Base-by-base conservation (phyloP, 495 filamentous ascomycete species). In the Sordaria brevicollis region DNA sequence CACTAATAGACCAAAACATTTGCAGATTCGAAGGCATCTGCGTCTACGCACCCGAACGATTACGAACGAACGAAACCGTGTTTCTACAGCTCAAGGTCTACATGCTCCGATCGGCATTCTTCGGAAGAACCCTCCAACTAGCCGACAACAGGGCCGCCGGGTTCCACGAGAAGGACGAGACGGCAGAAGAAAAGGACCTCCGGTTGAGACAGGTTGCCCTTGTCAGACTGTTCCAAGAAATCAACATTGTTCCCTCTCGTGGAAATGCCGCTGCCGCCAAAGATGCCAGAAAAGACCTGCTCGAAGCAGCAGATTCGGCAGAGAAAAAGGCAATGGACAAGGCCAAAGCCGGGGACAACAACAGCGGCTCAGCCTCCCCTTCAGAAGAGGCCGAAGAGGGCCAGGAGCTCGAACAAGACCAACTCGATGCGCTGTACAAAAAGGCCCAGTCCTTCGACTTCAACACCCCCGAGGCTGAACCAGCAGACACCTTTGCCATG, bases 371-470 rank as follows among this genome's bases (percentile, higher is more conserved):
- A 2, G 78, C 82, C 3, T 74, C 84, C 1, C 78, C 79, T 5
- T 79, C 80, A 17, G 92, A 93, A 15, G 90, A 93, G n/a, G 81
- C 81, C 5, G 91, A 93, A 75, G 93, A 97, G 13, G 91, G 92
- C 3, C 85, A 93, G 72, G 93, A 97, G 79, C 86, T 99, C 1
- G 93, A 97, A 79, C 92, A 97, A 76, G 94, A 96, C 75, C 95
- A 99, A 74, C 89, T 99, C 17, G 94, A 98, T 76, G 88, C 91
- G 0, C 83, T 99, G 5, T 99, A 99, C 75, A 92, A 91, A 76
- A 99, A 99, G 77, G 95, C 95, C 2, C 95, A 99, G 74, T 93
- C 92, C 0, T 98, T 97, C 72, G 96, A 99, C 77, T 99, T 97
- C 76, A 88, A 89, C 75, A 96, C 94, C 29, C 93, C 94, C 3